Conservation (phyloP, 2,329 filamentous ascomycete species). For the Pyricularia pennisetigena region DNA sequence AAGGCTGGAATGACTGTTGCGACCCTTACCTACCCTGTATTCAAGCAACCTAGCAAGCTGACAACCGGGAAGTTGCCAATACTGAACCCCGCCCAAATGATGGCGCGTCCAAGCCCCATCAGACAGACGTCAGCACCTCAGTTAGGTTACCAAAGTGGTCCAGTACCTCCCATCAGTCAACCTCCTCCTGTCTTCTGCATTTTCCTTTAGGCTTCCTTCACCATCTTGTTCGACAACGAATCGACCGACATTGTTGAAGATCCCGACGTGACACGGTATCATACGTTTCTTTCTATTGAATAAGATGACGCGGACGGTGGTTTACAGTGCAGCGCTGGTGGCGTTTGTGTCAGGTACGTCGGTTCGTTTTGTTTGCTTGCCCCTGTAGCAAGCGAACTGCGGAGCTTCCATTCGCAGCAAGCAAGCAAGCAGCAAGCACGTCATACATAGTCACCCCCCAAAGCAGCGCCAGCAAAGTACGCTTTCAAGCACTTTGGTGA, state of each 20-base stretch:
- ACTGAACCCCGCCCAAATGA: neutral
- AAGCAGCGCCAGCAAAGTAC: neutral
- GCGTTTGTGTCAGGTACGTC: constrained; percentile 33
- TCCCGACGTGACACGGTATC: neutral
- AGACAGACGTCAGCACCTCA: too few species aligned
- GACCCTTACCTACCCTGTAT: neutral
- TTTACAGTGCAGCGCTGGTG: constrained; percentile 31
- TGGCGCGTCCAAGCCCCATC: neutral
- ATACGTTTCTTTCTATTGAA: neutral
- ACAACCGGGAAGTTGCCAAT: neutral
- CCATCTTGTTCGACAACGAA: neutral
- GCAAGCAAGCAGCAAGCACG: neutral
- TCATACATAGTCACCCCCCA: neutral
- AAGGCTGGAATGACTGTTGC: neutral
- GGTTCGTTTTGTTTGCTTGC: neutral
- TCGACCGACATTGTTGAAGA: neutral
- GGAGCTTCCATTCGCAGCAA: constrained; percentile 5
- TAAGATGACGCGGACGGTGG: constrained; percentile 19
- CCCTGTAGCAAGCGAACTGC: neutral
- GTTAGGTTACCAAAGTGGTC: neutral
- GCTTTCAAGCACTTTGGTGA: neutral
- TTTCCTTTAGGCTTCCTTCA: neutral
- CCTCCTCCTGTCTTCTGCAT: neutral
- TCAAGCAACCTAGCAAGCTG: neutral
- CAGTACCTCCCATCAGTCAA: neutral